Percentiles rank a stretch among this genome's conserved stretches.
phyloP scores from a whole-genome alignment of 129 eudicot genomes.

The Chrysanthemum makinoi region DNA sequence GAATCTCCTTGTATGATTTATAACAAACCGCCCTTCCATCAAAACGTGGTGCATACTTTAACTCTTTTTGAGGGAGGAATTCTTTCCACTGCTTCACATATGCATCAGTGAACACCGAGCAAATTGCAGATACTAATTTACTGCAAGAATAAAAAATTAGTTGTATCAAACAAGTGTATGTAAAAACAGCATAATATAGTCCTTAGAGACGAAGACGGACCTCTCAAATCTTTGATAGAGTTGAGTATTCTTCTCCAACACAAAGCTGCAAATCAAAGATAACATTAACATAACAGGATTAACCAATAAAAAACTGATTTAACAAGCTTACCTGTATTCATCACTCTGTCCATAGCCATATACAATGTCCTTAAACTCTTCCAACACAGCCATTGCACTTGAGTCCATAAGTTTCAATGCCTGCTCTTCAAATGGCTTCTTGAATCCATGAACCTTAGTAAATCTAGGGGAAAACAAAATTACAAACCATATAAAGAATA shows the following conservation, averaged over 20 bases:
- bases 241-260: slow-evolving; percentile 65
- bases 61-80: slow-evolving; percentile 60
- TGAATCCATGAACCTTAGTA: slow-evolving; percentile 75
- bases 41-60: slow-evolving; percentile 63
- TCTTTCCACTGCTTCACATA: slow-evolving; percentile 73
- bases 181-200: no score
- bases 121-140: slow-evolving; percentile 67
- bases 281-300: neutral
- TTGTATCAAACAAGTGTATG: no score
- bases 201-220: slow-evolving; percentile 20
- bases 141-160: slow-evolving; percentile 33
- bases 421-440: slow-evolving; percentile 83
- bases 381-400: slow-evolving; percentile 68
- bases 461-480: slow-evolving; percentile 48
- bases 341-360: slow-evolving; percentile 94
- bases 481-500: slow-evolving; percentile 7
- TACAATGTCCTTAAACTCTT: slow-evolving; percentile 67
- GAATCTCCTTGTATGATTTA: slow-evolving; percentile 64
- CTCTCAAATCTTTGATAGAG: slow-evolving; percentile 68
- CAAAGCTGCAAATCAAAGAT: slow-evolving; percentile 49
- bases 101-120: slow-evolving; percentile 64
- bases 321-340: slow-evolving; percentile 66
- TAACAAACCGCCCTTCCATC: slow-evolving; percentile 98
- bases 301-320: neutral
- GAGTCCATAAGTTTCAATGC: slow-evolving; percentile 94